Evolutionary conservation across 2,329 filamentous ascomycete species (phyloP), one percentile per base, ranked within the genome.

Genomic region (Aciculosporium take): DNA sequence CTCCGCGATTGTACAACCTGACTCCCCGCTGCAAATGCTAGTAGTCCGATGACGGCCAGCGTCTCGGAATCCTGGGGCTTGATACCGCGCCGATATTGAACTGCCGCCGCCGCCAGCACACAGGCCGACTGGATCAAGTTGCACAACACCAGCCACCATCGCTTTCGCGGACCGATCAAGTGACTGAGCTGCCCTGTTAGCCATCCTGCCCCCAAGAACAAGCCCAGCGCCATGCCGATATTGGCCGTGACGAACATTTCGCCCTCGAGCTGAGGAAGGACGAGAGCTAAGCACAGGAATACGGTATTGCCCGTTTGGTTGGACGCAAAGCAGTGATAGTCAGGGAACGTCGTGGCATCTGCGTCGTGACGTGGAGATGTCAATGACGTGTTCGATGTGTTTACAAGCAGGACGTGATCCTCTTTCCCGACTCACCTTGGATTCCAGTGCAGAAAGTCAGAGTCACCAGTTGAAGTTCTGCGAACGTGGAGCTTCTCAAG

Each of bases 251-350:
- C 59, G 54, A 76, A 75, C 52, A 65, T 59, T 17, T 67, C 59
- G 34, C 64, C 61, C 47, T 68, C 59, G 44, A 69, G 55, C 28
- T 66, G 52, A 7, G 71, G 68, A 24, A 70, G 49, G 28, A 71
- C 58, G 42, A 76, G 61, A 24, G 71, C 72, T 9, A 71, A 51
- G 44, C 66, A 59, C 7, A 79, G 63, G 49, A 80, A 71, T 37
- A 79, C 68, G 2, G 74, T 78, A 57, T 79, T 80, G 44, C 76
- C 76, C 0, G 76, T 80, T 51, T 80, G 74, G 54, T 79, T 79
- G 24, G 73, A 77, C 12, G 72, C 71, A 54, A 79, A 78, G 52
- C 72, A 76, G 56, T 69, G 67, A 55, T 72, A 79, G 51, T 76
- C 72, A 18, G 71, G 71, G 52, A 76, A 79, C 2, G 73, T 68